Evolutionary conservation across 768 basidiomycete genomes (phyloP), one percentile per base, ranked within the genome.

Genomic region (Gloeophyllum trabeum): DNA sequence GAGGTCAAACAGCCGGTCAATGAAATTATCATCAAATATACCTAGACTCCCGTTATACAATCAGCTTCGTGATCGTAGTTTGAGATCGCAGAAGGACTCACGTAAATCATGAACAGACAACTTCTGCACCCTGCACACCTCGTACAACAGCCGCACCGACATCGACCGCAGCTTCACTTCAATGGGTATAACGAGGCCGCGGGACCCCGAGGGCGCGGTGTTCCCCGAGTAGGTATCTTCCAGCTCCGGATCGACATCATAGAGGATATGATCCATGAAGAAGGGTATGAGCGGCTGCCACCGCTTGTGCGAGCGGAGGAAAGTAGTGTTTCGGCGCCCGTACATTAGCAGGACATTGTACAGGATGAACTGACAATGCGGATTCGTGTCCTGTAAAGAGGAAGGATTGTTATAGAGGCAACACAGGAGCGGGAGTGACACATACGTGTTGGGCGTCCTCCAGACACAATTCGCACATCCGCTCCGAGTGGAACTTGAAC

Each of bases 121-220:
- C 50, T 85, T 89, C 58, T 94, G 92, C 40, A 96, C 83, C 40
- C 90, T 70, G 58, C 90, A 93, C 5, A 97, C 82, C 62, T 98
- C 92, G 50, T 97, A 99, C 44, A 99, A 65, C 25, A 94, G 56
- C 44, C 71, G 70, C 13, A 89, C 73, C 24, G 81, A 71, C 25
- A 93, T 66, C 41, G 75, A 62, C 51, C 87, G 66, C 23, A 97
- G 61, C 51, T 86, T 83, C 18, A 80, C 85, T 58, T 94, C 92
- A 46, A 94, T 91, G 10, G 86, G 83, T 14, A 87, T 67, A 40
- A 52, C 56, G 4, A 43, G 36, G 13, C 48, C 41, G 25, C 38
- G 51, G 28, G 28, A 32, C 16, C 28, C 28, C 10, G 10, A 10
- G 16, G 2, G 60, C 5, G 57, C 57, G 6, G 60, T 63, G 4